Base-by-base conservation (phyloP, 108 stramenopile genomes). In the Cyclotella choctawhatcheeana region DNA sequence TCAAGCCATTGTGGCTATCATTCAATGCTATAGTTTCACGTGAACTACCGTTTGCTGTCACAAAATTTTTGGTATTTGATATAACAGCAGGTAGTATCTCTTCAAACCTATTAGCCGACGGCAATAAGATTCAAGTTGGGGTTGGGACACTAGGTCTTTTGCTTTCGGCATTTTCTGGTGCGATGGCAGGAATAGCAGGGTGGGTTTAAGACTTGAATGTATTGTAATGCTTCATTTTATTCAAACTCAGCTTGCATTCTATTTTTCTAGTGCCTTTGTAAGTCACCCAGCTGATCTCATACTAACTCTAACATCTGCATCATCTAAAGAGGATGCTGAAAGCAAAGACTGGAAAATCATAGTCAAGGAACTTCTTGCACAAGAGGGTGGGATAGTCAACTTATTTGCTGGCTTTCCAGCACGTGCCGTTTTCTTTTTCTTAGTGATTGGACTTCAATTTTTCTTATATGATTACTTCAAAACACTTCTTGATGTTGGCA, bases 381-480 rank as follows among this genome's bases (percentile, higher is more conserved):
- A 69, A 55, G 91, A 93, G 59, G 94, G 94, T 20, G 92, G 94
- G 26, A 52, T 88, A 4, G 51, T 77, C 44, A 96, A 96, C 71
- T 74, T 96, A 0, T 96, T 82, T 37, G 73, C 90, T n/a, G 94
- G 92, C 13, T 76, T 96, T 18, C 77, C 85, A 10, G 88, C 91
- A 6, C 70, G 94, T 18, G 66, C 82, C 17, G 69, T 85, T n/a
- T 96, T 96, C 70, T 96, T 95, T 86, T 93, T 96, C 69, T 67
- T 93, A 17, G 94, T 96, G 3, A 96, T 96, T 60, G 94, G 94
- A 12, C 85, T 93, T 26, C 94, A 96, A 61, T 96, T 96, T 66
- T 92, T 96, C 56, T 84, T 96, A 37, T 96, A 96, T 74, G 94
- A 96, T 54, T 93, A 90, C 76, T 76, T 91, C 18, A 96, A 96